Percentiles rank a stretch among this genome's conserved stretches.
phyloP scores from a whole-genome alignment of 2,329 filamentous ascomycete species.

The Aspergillus sp. region DNA sequence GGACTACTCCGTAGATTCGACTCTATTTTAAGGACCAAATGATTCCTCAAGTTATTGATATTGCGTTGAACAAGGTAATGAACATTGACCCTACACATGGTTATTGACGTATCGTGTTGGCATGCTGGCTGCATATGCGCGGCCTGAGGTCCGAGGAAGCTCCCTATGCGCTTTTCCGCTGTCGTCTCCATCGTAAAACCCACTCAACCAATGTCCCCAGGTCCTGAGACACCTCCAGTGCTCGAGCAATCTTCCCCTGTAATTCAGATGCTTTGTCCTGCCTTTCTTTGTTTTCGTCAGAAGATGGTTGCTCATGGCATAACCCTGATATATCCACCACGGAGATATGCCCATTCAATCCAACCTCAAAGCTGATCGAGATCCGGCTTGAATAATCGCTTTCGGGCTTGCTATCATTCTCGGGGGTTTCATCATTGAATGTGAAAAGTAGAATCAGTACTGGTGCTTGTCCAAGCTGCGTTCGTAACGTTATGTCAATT shows the following conservation, averaged over 20 bases:
- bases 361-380: constrained; percentile 32
- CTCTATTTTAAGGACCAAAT: too few species aligned
- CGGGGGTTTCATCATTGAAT: constrained; percentile 10
- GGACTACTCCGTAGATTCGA: not conserved
- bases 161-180: constrained; percentile 14
- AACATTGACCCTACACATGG: too few species aligned
- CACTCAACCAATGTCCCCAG: constrained; percentile 38
- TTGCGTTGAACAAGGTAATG: too few species aligned
- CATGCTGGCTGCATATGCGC: not conserved
- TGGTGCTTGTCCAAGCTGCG: constrained; percentile 31
- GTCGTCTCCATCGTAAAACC: constrained; percentile 30
- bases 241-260: constrained; percentile 28
- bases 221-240: constrained; percentile 39
- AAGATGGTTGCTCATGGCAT: constrained; percentile 8
- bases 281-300: constrained; percentile 11
- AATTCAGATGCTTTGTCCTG: constrained; percentile 16
- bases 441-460: constrained; percentile 32
- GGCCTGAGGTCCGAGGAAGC: not conserved
- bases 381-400: constrained; percentile 14
- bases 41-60: too few species aligned
- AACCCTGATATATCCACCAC: constrained; percentile 33
- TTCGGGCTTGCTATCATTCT: not conserved
- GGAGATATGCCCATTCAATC: constrained; percentile 34
- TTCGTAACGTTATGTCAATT: constrained; percentile 32
- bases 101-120: too few species aligned